These are phyloP conservation scores for Cercophora scortea DNA, from an alignment of 495 filamentous ascomycete genomes.

Conservation along the genomic window DNA sequence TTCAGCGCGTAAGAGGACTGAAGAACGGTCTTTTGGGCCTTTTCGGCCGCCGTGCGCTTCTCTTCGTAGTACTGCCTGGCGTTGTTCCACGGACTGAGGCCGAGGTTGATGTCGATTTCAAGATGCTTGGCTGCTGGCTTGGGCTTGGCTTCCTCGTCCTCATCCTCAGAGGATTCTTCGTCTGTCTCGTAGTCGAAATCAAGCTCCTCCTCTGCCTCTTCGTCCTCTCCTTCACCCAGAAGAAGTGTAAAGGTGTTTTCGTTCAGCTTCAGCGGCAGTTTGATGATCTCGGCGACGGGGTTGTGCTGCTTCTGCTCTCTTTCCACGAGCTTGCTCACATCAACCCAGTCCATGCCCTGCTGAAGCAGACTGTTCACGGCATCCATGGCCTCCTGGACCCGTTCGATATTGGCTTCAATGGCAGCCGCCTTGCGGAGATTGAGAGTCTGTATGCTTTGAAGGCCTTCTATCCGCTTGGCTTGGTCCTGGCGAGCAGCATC, in stretches of 20 bases:
- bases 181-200: conserved; percentile 58
- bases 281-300: conserved; percentile 79
- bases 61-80: conserved; percentile 88
- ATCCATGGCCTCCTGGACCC: conserved; percentile 84
- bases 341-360: conserved; percentile 95
- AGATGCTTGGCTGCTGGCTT: conserved; percentile 44
- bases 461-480: conserved; percentile 67
- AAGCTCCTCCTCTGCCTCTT: conserved; percentile 40
- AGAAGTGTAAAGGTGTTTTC: conserved; percentile 82
- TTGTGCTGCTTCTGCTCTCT: conserved; percentile 74
- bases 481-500: conserved; percentile 77
- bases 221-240: conserved; percentile 60
- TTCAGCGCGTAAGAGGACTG: conserved; percentile 82
- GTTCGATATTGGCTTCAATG: conserved; percentile 79
- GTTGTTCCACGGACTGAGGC: conserved; percentile 75
- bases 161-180: conserved; percentile 54
- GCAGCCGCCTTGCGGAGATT: conserved; percentile 85
- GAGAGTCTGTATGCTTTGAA: conserved; percentile 69
- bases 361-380: conserved; percentile 82
- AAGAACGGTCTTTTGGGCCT: conserved; percentile 75
- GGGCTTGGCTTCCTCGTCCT: conserved; percentile 24
- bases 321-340: conserved; percentile 80
- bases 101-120: conserved; percentile 76
- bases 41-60: conserved; percentile 72
- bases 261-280: conserved; percentile 77